Percentiles rank a stretch among this genome's conserved stretches.
Evolutionary conservation across 192 early-diverging fungal species (phyloP).

Genomic region (Linderina pennispora): DNA sequence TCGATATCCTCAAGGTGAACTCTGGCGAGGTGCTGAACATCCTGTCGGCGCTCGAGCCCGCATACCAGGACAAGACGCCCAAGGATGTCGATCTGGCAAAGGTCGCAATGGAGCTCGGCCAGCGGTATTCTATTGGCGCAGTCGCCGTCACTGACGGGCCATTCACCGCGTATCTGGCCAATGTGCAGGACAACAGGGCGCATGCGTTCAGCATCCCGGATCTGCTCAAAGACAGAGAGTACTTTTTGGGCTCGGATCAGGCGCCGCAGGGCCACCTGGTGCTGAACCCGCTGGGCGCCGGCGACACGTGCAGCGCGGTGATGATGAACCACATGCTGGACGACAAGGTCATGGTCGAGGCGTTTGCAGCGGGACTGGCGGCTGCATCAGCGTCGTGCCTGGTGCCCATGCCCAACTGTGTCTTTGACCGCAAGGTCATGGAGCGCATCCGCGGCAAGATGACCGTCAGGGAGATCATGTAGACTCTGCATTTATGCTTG

Average conservation of each 20-base stretch:
- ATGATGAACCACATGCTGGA: conserved; percentile 26
- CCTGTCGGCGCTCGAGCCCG: not conserved
- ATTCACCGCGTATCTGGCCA: conserved; percentile 11
- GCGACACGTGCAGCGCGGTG: conserved; percentile 34
- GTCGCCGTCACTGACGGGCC: conserved; percentile 34
- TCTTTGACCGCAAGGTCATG: conserved; percentile 18
- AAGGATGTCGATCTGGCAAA: conserved; percentile 1
- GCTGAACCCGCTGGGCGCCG: conserved; percentile 39
- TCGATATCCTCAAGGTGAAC: conserved; percentile 31
- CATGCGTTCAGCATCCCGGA: conserved; percentile 18
- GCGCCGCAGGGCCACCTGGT: not conserved
- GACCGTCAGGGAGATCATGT: conserved; percentile 2
- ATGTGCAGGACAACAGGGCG: not conserved
- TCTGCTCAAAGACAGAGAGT: conserved; percentile 6
- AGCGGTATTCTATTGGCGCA: not conserved
- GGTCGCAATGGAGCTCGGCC: conserved; percentile 3
- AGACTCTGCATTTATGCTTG: not conserved
- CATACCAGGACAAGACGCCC: not conserved
- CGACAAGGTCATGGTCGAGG: conserved; percentile 5
- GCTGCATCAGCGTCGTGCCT: conserved; percentile 42
- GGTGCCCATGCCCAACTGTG: conserved; percentile 30
- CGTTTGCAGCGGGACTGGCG: conserved; percentile 38
- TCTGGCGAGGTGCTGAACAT: conserved; percentile 11
- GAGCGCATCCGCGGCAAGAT: conserved; percentile 9
- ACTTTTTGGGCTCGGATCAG: conserved; percentile 2